Conservation (phyloP, 2,329 filamentous ascomycete genomes). For the Fusarium redolens region DNA sequence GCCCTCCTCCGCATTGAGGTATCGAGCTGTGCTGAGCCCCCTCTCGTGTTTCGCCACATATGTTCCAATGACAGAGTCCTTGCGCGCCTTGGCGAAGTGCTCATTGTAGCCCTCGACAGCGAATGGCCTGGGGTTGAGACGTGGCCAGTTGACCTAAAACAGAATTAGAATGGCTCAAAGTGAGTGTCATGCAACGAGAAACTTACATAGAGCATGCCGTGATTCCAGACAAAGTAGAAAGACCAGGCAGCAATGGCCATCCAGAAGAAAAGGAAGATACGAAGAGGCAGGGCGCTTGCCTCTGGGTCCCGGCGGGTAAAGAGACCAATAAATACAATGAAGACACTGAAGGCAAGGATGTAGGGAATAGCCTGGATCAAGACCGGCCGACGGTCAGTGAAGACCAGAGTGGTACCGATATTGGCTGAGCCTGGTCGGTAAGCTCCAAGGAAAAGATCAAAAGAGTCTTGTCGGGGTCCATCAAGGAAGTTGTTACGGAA, state of each 20-base stretch:
- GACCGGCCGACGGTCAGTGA: conserved; percentile 85
- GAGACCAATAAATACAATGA: conserved; percentile 81
- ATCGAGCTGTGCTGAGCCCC: conserved; percentile 83
- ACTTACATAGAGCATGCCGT: conserved; percentile 96
- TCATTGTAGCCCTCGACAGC: conserved; percentile 91
- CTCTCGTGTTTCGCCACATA: conserved; percentile 79
- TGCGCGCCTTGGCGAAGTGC: conserved; percentile 82
- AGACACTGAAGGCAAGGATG: conserved; percentile 84
- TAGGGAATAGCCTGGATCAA: conserved; percentile 96
- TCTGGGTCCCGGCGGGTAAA: conserved; percentile 79
- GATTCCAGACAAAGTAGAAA: conserved; percentile 79
- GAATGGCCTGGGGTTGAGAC: conserved; percentile 88
- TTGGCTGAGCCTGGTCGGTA: conserved; percentile 81
- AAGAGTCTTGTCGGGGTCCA: conserved; percentile 93
- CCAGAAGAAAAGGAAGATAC: conserved; percentile 86
- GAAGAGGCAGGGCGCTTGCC: conserved; percentile 81
- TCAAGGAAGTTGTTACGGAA: conserved; percentile 94
- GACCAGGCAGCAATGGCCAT: conserved; percentile 76
- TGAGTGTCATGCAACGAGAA: neutral
- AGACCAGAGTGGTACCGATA: conserved; percentile 78
- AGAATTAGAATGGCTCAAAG: conserved; percentile 21
- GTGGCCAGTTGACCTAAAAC: conserved; percentile 93
- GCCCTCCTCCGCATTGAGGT: conserved; percentile 91
- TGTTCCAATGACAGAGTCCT: conserved; percentile 82
- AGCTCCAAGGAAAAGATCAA: conserved; percentile 90